Evolutionary conservation across 257 asterid species (phyloP).

Genomic region (Eucommia ulmoides): DNA sequence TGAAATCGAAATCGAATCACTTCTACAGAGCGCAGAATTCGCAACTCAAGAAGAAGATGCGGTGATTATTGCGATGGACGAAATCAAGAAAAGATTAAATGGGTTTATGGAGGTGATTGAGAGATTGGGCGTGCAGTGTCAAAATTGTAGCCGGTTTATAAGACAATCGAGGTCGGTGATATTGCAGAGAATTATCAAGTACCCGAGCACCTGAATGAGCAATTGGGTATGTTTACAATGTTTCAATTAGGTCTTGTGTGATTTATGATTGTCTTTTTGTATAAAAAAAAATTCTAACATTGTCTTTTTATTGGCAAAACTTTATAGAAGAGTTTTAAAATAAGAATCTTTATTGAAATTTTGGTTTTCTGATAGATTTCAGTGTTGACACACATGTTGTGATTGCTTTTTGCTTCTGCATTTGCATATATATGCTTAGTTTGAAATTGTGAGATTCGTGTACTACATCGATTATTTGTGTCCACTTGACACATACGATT

Average conservation of each 20-base stretch:
- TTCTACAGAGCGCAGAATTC: conserved; percentile 44
- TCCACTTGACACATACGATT: no score
- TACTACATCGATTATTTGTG: no score
- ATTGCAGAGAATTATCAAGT: conserved; percentile 41
- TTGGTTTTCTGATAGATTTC: no score
- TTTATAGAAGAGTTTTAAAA: no score
- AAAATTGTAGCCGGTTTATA: conserved; percentile 51
- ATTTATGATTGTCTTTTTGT: background rate
- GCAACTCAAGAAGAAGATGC: conserved; percentile 47
- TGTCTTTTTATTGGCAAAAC: no score
- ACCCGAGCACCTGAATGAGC: conserved; percentile 30
- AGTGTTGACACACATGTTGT: no score
- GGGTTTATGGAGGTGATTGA: conserved; percentile 42
- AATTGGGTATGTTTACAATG: conserved; percentile 40
- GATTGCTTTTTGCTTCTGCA: no score
- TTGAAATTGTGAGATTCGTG: no score
- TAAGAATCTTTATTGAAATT: no score
- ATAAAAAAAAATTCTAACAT: no score
- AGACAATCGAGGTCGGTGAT: conserved; percentile 56
- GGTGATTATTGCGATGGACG: conserved; percentile 50
- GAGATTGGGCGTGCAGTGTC: conserved; percentile 39
- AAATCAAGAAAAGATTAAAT: conserved; percentile 44
- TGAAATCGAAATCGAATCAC: conserved; percentile 41
- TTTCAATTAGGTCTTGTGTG: no score
- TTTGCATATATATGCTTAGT: no score